Base-by-base conservation (phyloP, 805 yeast species). In the Starmerella apis region DNA sequence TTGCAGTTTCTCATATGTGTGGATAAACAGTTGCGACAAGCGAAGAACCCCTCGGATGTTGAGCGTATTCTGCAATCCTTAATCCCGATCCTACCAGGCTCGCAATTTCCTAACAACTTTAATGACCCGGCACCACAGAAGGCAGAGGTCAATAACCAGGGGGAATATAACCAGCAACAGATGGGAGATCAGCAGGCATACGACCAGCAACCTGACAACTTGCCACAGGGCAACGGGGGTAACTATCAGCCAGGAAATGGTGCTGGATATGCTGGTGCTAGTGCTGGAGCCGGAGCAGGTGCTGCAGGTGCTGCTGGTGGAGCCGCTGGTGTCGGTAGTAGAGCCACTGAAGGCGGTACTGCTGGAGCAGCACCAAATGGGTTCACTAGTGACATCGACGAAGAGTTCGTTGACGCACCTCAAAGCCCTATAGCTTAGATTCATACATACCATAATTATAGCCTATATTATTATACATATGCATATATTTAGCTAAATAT, bases 51-150 rank as follows among this genome's bases (percentile, higher is more conserved):
- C 47, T 71, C 78, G n/a, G 69, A 69, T 28, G 75, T 82, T 61
- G 73, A 72, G 47, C 69, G 73, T 49, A 73, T 77, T 47, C 72
- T 87, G 25, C 70, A 81, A 49, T 77, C 77, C 47, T 68, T 81
- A 43, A 85, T 80, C 19, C 96, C 96, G 2, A 76, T 88, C 38
- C 66, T 86, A 41, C 95, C 95, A 0, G 95, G 95, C 16, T 94
- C 86, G 61, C 59, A 69, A 46, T 79, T 80, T 60, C 75, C 79
- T 18, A 76, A 74, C 24, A 75, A 78, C 56, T 83, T 83, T 62
- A 75, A 77, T 42, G 75, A 78, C 32, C 86, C 92, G 11, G 92
- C 86, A 13, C 74, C 68, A 52, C 66, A 77, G 61, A 81, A 84
- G 67, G 62, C 67, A 45, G 11, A 24, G 30, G 43, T 24, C n/a